These are phyloP conservation scores for Podosphaera aphanis DNA, from an alignment of 2,329 filamentous ascomycete genomes.

Conservation along the genomic window DNA sequence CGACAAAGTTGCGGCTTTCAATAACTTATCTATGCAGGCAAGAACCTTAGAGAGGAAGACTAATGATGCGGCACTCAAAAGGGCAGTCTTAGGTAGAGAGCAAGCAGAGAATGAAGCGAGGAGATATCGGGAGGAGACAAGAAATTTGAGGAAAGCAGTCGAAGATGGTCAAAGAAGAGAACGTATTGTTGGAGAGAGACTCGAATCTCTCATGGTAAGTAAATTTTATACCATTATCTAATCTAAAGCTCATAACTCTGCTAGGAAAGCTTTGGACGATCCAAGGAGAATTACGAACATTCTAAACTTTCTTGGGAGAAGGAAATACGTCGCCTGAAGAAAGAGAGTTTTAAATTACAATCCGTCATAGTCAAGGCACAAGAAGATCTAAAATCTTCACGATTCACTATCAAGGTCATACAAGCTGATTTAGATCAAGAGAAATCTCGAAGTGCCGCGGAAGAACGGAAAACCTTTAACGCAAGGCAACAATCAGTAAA, in stretches of 20 bases:
- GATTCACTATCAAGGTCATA: conserved; percentile 25
- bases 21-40: conserved; percentile 32
- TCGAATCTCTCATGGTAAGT: conserved; percentile 46
- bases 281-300: conserved; percentile 45
- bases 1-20: conserved; percentile 50
- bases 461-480: conserved; percentile 47
- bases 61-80: conserved; percentile 40
- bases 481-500: conserved; percentile 42
- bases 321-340: conserved; percentile 43
- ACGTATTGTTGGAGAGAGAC: conserved; percentile 37
- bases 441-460: conserved; percentile 33
- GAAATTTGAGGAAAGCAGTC: conserved; percentile 29
- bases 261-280: conserved; percentile 45
- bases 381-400: conserved; percentile 44
- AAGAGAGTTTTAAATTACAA: conserved; percentile 55
- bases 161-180: conserved; percentile 45
- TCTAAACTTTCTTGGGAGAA: conserved; percentile 49
- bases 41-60: conserved; percentile 40
- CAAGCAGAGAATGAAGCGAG: conserved; percentile 48
- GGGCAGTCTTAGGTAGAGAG: conserved; percentile 44
- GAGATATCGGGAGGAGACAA: conserved; percentile 35
- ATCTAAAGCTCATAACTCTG: conserved; percentile 2
- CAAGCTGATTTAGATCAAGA: conserved; percentile 39
- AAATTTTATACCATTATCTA: neutral
- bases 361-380: conserved; percentile 46